phyloP scores from a whole-genome alignment of 306 rosid genomes.

The Citrullus mucosospermus region DNA sequence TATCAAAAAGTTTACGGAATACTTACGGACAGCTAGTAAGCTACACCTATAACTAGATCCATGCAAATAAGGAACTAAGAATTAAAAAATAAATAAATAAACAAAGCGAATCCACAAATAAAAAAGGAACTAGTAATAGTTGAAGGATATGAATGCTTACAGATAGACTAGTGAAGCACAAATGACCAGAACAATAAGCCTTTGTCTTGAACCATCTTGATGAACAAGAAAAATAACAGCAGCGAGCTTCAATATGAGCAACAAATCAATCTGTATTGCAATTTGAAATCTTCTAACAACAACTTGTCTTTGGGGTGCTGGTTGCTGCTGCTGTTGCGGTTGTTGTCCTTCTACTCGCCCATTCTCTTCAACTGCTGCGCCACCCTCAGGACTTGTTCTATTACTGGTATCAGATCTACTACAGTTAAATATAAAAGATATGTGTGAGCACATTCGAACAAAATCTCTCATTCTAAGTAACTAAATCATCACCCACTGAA shows the following conservation, averaged over 20 bases:
- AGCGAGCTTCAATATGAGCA: constrained; percentile 86
- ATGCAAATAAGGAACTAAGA: neutral
- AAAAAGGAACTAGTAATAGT: neutral
- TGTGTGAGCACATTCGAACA: neutral
- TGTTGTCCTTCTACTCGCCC: constrained; percentile 63
- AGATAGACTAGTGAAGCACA: constrained; percentile 70
- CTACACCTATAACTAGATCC: neutral
- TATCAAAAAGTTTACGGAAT: neutral
- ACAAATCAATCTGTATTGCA: constrained; percentile 80
- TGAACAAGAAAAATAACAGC: constrained; percentile 85
- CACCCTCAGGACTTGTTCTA: constrained; percentile 48
- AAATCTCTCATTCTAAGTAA: neutral
- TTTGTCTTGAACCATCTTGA: constrained; percentile 96
- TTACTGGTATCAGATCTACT: constrained; percentile 19
- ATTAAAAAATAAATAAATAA: too few species aligned
- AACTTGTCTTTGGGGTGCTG: constrained; percentile 72
- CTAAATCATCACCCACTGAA: neutral
- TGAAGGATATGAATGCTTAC: constrained; percentile 32
- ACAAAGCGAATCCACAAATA: too few species aligned
- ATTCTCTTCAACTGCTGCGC: constrained; percentile 42
- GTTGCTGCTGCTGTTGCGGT: constrained; percentile 60
- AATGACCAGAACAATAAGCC: constrained; percentile 69
- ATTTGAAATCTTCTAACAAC: constrained; percentile 63
- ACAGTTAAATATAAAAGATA: constrained; percentile 11
- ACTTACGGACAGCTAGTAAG: neutral